Percentiles rank a stretch among this genome's conserved stretches.
These are phyloP conservation scores for Pseudoscleropodium purum DNA, from an alignment of 225 moss, liverwort and hornwort species.

Conservation along the genomic window DNA sequence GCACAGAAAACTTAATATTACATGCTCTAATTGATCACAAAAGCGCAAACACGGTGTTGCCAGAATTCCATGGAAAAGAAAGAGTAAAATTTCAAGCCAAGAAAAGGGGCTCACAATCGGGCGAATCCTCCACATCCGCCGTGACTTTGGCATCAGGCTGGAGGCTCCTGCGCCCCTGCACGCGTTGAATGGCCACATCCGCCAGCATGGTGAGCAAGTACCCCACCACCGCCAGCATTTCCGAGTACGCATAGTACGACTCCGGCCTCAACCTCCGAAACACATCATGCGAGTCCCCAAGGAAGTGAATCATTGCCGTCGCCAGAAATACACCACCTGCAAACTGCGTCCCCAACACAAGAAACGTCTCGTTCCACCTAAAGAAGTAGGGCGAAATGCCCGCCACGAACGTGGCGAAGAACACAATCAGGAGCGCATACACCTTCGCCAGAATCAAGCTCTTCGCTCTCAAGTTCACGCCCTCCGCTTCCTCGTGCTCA, in stretches of 20 bases:
- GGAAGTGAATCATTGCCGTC: conserved; percentile 82
- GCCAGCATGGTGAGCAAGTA: conserved; percentile 69
- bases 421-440: conserved; percentile 62
- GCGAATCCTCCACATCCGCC: conserved; percentile 22
- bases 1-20: neutral
- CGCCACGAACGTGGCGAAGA: conserved; percentile 67
- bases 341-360: conserved; percentile 77
- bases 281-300: conserved; percentile 44
- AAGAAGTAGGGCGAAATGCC: conserved; percentile 45
- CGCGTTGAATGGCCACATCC: conserved; percentile 52
- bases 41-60: neutral
- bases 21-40: neutral
- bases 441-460: conserved; percentile 48
- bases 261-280: conserved; percentile 22
- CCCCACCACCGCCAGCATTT: conserved; percentile 71
- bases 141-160: neutral
- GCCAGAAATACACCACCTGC: conserved; percentile 80
- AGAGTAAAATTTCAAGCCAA: neutral
- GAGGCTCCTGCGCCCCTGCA: neutral
- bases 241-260: conserved; percentile 42
- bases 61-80: neutral
- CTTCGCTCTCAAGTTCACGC: conserved; percentile 7
- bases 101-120: conserved; percentile 1
- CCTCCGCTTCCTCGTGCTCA: neutral
- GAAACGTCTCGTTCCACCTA: conserved; percentile 61